Evolutionary conservation across 1,139 yeast species (phyloP).

Genomic region (Taiozyma onychis): DNA sequence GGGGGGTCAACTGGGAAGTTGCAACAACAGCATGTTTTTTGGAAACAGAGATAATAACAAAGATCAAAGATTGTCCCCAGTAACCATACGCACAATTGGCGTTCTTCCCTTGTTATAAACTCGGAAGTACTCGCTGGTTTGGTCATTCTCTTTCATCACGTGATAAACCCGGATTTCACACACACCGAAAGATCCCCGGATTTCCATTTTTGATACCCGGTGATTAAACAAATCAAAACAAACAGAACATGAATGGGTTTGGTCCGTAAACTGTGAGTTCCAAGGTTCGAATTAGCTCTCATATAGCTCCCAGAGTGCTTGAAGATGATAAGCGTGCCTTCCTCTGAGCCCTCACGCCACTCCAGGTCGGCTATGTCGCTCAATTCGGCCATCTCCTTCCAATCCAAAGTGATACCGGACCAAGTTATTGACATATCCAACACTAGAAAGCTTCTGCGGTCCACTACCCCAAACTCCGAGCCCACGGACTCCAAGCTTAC

Average conservation of each 20-base stretch:
- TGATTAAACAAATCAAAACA: neutral
- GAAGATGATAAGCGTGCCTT: neutral
- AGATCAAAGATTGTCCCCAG: too few species aligned
- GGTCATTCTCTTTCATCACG: neutral
- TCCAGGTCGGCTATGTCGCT: neutral
- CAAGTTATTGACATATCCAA: conserved; percentile 7
- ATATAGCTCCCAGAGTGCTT: neutral
- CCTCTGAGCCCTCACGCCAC: neutral
- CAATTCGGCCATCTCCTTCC: neutral
- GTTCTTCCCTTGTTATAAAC: too few species aligned
- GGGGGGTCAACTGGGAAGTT: neutral
- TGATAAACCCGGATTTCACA: neutral
- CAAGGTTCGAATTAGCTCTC: neutral
- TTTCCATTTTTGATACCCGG: neutral
- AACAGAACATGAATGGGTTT: neutral
- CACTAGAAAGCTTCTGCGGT: conserved; percentile 8
- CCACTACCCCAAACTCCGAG: conserved; percentile 5
- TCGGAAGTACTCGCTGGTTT: too few species aligned
- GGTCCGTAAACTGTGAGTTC: neutral
- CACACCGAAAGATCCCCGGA: neutral
- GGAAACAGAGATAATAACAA: too few species aligned
- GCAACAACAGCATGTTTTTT: too few species aligned
- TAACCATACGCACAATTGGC: too few species aligned
- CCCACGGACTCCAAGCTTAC: conserved; percentile 2
- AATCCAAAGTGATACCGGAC: neutral